A percentile compares a stretch with the other conserved stretches of the same genome.
Evolutionary conservation across 2,329 filamentous ascomycete genomes (phyloP).

Genomic region (Epichloe glyceriae): DNA sequence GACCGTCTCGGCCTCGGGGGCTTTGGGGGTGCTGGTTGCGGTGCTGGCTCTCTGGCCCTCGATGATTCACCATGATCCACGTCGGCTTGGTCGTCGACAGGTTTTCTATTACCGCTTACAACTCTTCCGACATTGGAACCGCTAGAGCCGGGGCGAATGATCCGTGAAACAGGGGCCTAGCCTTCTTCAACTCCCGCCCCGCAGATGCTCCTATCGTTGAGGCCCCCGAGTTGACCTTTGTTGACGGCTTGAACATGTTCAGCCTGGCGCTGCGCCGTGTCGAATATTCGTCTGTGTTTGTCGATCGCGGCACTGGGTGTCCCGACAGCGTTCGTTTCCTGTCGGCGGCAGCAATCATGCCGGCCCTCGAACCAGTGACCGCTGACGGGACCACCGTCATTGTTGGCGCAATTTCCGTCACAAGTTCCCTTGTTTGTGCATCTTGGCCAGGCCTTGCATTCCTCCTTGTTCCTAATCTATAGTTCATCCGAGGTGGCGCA

Average conservation of each 20-base stretch:
- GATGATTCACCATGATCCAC: constrained; percentile 52
- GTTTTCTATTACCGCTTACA: constrained; percentile 82
- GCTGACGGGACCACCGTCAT: constrained; percentile 23
- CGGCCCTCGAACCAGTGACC: constrained; percentile 19
- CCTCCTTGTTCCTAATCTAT: constrained; percentile 35
- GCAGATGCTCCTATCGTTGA: constrained; percentile 46
- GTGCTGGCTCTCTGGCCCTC: constrained; percentile 29
- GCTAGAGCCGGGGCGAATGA: constrained; percentile 53
- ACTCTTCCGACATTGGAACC: constrained; percentile 67
- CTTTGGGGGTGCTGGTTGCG: constrained; percentile 26
- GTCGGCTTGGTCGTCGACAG: constrained; percentile 53
- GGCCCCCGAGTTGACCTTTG: constrained; percentile 48
- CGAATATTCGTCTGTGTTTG: constrained; percentile 44
- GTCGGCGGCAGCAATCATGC: constrained; percentile 38
- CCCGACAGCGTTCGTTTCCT: constrained; percentile 91
- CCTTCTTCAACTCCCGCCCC: constrained; percentile 65
- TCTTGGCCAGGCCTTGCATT: constrained; percentile 23
- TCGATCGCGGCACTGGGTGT: constrained; percentile 45
- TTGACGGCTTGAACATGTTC: constrained; percentile 55
- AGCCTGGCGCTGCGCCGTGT: constrained; percentile 59
- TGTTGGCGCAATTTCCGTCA: constrained; percentile 26
- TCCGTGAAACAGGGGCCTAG: constrained; percentile 58
- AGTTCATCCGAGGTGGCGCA: constrained; percentile 51
- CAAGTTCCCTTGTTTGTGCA: constrained; percentile 21
- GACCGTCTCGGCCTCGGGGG: constrained; percentile 37